phyloP scores from a whole-genome alignment of 768 basidiomycete genomes.

The Calocera viscosa region DNA sequence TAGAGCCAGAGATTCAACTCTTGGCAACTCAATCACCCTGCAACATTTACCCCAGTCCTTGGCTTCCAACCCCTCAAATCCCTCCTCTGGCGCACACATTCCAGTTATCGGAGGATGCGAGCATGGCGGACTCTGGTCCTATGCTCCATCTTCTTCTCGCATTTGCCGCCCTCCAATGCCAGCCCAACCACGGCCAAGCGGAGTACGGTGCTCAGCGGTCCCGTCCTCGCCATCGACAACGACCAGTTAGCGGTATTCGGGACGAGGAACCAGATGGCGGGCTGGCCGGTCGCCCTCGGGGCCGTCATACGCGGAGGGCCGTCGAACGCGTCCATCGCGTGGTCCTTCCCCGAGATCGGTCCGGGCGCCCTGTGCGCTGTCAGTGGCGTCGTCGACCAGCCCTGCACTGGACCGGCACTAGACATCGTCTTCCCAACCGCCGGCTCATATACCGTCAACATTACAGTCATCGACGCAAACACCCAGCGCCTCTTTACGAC shows the following conservation, averaged over 20 bases:
- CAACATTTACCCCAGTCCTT: background rate
- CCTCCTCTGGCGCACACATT: background rate
- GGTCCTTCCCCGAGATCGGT: background rate
- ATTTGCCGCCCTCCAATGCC: background rate
- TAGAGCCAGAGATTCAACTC: background rate
- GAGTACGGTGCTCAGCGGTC: background rate
- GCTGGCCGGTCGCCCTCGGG: background rate
- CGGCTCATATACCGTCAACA: background rate
- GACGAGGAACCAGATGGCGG: background rate
- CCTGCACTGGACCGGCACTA: background rate
- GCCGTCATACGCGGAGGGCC: background rate
- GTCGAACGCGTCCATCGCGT: background rate
- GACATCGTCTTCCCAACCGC: slow-evolving; percentile 4
- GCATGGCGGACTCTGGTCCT: background rate
- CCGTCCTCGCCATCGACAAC: background rate
- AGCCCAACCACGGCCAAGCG: background rate
- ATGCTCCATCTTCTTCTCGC: background rate
- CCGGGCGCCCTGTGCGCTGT: background rate
- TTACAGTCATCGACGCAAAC: background rate
- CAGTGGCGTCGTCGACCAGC: background rate
- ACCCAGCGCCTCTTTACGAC: background rate
- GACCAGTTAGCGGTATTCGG: background rate
- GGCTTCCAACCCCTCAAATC: background rate
- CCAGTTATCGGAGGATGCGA: background rate
- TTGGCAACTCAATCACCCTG: background rate